Evolutionary conservation across 2,329 filamentous ascomycete species (phyloP), one percentile per base, ranked within the genome.

Genomic region (Xylariaceae sp.): DNA sequence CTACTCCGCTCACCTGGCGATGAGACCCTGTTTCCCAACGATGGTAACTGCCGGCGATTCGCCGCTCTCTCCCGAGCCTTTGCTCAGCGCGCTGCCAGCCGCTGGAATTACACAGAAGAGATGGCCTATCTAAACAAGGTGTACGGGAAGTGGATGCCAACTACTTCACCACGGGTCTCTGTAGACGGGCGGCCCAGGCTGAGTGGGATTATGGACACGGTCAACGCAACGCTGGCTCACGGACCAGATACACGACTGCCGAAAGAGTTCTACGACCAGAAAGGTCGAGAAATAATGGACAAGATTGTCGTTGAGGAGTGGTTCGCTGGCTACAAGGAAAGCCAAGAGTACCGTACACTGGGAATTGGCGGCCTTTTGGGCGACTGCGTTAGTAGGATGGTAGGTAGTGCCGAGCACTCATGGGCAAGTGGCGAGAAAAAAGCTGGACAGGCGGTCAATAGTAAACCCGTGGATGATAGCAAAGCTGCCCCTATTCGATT

Each of bases 171-270:
- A 10, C 78, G 79, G 37, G 85, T 96, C 8, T 88, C 87, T 22
- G 89, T 97, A 8, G 91, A 96, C 70, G 86, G 85, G 1, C 86
- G 86, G 55, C 94, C 94, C 0, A 80, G 92, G 42, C 77, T 97
- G 12, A 91, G 85, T 5, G 94, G 94, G 49, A 87, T 99, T 64
- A 90, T 95, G 87, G 94, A 99, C 72, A 94, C 89, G 0, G 81
- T 97, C 66, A 97, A 96, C 68, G 84, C 89, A 6, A 95, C 90
- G 0, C 77, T 88, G 12, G 92, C 92, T 2, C 94, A 97, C 68
- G 89, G 89, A 0, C 82, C 87, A 0, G 80, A 81, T 10, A 96
- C 92, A 0, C 84, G 80, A 43, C 79, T 97, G 2, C 94, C 94
- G 0, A 76, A 79, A 9, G 88, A 91, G 58, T 97, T 99, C 70